Evolutionary conservation across 768 basidiomycete genomes (phyloP).

Genomic region (Trametes meyenii): DNA sequence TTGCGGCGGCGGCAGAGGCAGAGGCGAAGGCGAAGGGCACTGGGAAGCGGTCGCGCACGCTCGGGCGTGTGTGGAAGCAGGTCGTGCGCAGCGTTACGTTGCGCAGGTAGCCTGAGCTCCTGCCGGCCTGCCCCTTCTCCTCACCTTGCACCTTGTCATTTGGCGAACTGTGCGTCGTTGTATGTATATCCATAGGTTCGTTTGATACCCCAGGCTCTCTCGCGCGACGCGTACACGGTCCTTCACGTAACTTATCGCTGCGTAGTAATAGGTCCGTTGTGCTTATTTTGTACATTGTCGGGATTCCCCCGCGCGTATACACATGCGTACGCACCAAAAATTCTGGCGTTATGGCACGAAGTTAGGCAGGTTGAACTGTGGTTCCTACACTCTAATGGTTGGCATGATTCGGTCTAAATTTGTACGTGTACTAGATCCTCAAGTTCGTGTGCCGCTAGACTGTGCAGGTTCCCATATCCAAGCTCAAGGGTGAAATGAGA

Average conservation of each 20-base stretch:
- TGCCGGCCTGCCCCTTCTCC: neutral
- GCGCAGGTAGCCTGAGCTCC: conserved; percentile 2
- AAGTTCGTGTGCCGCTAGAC: too few relatives aligned
- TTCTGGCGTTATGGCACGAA: too few relatives aligned
- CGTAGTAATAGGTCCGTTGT: neutral
- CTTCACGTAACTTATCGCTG: neutral
- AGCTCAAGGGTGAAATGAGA: neutral
- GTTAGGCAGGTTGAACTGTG: too few relatives aligned
- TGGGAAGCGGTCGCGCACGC: conserved; percentile 21
- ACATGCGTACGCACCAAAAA: too few relatives aligned
- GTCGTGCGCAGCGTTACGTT: conserved; percentile 25
- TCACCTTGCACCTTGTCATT: too few relatives aligned
- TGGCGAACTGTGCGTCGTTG: neutral
- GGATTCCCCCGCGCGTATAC: too few relatives aligned
- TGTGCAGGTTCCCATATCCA: too few relatives aligned
- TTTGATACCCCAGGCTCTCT: neutral
- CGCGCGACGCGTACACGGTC: neutral
- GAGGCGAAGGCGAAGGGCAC: neutral
- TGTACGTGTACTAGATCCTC: neutral
- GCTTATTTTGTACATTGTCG: too few relatives aligned
- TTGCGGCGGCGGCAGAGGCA: too few relatives aligned
- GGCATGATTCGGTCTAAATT: neutral
- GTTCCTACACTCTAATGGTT: neutral
- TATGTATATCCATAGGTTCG: conserved; percentile 5
- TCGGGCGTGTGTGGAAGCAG: conserved; percentile 26